Evolutionary conservation across 2,329 filamentous ascomycete species (phyloP).

Genomic region (Aaosphaeria arxii): DNA sequence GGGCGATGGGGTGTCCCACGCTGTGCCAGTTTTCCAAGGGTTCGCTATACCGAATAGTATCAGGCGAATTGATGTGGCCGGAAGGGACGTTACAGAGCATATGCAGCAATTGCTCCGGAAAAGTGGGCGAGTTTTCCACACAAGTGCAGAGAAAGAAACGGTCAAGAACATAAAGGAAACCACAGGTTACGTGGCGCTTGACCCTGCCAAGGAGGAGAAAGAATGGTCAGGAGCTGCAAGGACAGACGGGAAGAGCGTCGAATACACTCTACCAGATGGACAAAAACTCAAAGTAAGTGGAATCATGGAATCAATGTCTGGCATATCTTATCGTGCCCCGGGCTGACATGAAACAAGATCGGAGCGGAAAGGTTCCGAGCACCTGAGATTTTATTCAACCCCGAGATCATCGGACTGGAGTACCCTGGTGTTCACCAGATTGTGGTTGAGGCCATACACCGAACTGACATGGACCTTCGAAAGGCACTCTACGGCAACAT

Average conservation of each 20-base stretch:
- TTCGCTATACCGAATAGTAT: slow-evolving; percentile 97
- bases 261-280: slow-evolving; percentile 89
- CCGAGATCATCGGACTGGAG: slow-evolving; percentile 93
- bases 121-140: slow-evolving; percentile 92
- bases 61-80: slow-evolving; percentile 91
- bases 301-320: neutral
- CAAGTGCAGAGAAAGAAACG: slow-evolving; percentile 98
- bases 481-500: slow-evolving; percentile 96
- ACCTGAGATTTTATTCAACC: slow-evolving; percentile 95
- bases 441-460: slow-evolving; percentile 90
- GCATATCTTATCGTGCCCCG: too few species aligned
- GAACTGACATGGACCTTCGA: slow-evolving; percentile 91
- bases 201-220: slow-evolving; percentile 93
- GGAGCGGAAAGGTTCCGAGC: slow-evolving; percentile 93
- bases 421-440: slow-evolving; percentile 98
- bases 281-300: slow-evolving; percentile 77
- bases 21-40: slow-evolving; percentile 95
- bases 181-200: slow-evolving; percentile 83
- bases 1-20: slow-evolving; percentile 94
- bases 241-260: slow-evolving; percentile 73
- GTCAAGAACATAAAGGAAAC: slow-evolving; percentile 96
- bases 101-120: slow-evolving; percentile 88
- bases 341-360: slow-evolving; percentile 55
- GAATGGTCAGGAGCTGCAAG: slow-evolving; percentile 81
- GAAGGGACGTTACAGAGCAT: slow-evolving; percentile 93